Base-by-base conservation (phyloP, 176 grass and related monocot genomes). In the Saccharum officinarum region DNA sequence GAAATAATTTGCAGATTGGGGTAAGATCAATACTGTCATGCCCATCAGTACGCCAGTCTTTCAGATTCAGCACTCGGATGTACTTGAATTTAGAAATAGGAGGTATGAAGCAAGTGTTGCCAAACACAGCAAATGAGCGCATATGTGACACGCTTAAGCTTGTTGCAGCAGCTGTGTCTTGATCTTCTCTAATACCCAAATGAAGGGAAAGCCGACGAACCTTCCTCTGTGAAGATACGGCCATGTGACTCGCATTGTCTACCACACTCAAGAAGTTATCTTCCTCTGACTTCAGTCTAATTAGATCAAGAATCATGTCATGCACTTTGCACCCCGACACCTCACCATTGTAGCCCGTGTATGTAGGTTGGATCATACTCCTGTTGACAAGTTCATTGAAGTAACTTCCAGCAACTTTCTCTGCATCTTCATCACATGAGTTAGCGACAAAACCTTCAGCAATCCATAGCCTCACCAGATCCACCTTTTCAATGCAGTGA, bases 311-410 rank as follows among this genome's bases (percentile, higher is more conserved):
- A 10, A 75, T 37, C 46, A 57, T 37, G 36, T 76, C 47, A 5
- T 76, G 73, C 9, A 54, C 47, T 76, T 54, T 57, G 54, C 46
- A 76, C 1, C 17, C 0, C 2, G 1, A 20, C 4, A 77, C 1
- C 15, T 37, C 74, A 37, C 47, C 18, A 4, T 49, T 49, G 23
- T 14, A 60, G n/a, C 2, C 5, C 31, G 6, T 37, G 0, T 22
- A 1, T 22, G 47, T 38, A 23, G 52, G 74, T 15, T 77, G 18
- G 50, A 40, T 60, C 47, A 77, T 77, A 20, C 33, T 77, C 47
- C 50, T 37, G 31, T 77, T 77, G 20, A 77, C 10, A 16, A 77
- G 74, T 33, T 77, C 74, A 8, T 60, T 60, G 13, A 77, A 77
- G 31, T 23, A 77, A 39, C 50, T 39, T 60, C 2, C 17, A 33